These are phyloP conservation scores for Ceratobasidium sp. DNA, from an alignment of 1,284 basidiomycete species.

Conservation along the genomic window DNA sequence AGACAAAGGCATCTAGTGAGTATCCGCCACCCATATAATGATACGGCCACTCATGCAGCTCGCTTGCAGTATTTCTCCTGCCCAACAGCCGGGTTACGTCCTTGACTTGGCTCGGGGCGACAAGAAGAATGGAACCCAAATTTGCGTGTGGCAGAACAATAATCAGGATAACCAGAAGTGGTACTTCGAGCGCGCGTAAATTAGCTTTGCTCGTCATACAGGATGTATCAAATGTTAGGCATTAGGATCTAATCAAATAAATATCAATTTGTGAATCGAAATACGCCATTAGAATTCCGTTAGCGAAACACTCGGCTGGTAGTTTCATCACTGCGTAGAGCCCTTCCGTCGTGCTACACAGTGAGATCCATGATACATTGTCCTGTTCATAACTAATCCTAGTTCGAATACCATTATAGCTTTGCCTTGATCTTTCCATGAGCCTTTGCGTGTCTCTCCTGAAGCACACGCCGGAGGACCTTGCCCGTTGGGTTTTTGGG, in stretches of 20 bases:
- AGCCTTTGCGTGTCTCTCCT: conserved; percentile 61
- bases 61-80: conserved; percentile 4
- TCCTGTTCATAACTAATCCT: neutral
- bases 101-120: conserved; percentile 27
- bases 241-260: conserved; percentile 3
- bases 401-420: conserved; percentile 45
- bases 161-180: conserved; percentile 40
- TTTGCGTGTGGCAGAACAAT: conserved; percentile 38
- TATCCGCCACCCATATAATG: neutral
- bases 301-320: too few relatives aligned
- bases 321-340: too few relatives aligned
- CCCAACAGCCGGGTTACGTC: conserved; percentile 24
- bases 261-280: neutral
- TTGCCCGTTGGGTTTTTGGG: conserved; percentile 77
- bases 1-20: conserved; percentile 34
- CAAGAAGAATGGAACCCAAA: conserved; percentile 26
- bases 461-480: conserved; percentile 63
- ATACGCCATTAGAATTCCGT: too few relatives aligned
- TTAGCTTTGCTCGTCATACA: neutral
- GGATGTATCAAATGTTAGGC: neutral
- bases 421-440: conserved; percentile 49
- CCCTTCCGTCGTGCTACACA: too few relatives aligned
- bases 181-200: conserved; percentile 37
- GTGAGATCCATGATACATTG: neutral
- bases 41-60: too few relatives aligned